Base-by-base conservation (phyloP, 2,329 filamentous ascomycete genomes). In the Parastagonospora nodorum region DNA sequence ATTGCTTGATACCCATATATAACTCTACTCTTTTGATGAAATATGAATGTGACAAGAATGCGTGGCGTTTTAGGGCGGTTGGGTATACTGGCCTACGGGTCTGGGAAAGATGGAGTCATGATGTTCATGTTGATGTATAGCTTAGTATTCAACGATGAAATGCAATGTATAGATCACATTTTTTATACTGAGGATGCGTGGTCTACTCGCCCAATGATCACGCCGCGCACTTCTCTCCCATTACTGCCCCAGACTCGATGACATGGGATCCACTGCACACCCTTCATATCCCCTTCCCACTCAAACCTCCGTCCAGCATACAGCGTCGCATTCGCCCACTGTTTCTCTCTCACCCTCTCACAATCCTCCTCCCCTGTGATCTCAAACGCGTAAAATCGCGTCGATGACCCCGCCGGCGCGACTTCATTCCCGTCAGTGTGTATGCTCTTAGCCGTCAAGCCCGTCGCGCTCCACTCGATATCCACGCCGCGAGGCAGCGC, bases 381-480 rank as follows among this genome's bases (percentile, higher is more conserved):
- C 35, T 64, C 60, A 2, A 61, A 38, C 1, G 61, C 49, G 28
- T 48, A 50, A 48, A 68, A 67, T 2, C 45, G 50, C 8, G 51
- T 36, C 2, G 14, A 35, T 0, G 46, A 40, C 7, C n/a, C 7
- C 14, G 28, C 11, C 8, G 53, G 43, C 2, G 40, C 8, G 7
- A 47, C 46, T 2, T 27, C 30, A 3, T 44, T 51, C 8, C 32
- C 5, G 15, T 32, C 24, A 0, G 50, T 39, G 5, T 4, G 9
- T 12, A 47, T 31, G 9, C 4, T 24, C 37, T 7, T 24, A 11
- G 38, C 37, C 0, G 59, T 50, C 6, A 88, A 72, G 0, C 90
- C 89, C 2, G 84, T 68, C 50, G 88, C 87, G 60, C 90, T 88
- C 92, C 93, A 99, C 76, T 99, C 94, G 9, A 97, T 84, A 32